Evolutionary conservation across 768 basidiomycete species (phyloP).

Genomic region (Suillus placidus): DNA sequence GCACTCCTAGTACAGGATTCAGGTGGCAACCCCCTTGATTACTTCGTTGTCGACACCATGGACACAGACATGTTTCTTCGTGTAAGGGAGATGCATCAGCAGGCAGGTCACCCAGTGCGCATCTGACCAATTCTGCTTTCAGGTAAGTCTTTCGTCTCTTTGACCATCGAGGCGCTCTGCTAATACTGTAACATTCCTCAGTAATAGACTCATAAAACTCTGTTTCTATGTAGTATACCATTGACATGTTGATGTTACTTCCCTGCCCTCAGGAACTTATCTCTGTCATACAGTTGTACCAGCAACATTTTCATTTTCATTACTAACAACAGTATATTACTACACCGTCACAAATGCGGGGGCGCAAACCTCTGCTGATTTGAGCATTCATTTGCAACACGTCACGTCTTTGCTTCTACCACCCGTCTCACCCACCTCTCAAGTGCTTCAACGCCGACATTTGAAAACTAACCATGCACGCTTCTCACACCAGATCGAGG

Average conservation of each 20-base stretch:
- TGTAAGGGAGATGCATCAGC: neutral
- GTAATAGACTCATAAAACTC: neutral
- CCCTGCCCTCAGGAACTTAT: too few relatives aligned
- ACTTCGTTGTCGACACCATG: too few relatives aligned
- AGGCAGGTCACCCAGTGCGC: neutral
- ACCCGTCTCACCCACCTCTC: constrained; percentile 19
- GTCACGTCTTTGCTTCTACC: constrained; percentile 28
- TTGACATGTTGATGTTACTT: too few relatives aligned
- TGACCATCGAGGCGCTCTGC: neutral
- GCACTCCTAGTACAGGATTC: constrained; percentile 27
- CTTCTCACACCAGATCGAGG: constrained; percentile 44
- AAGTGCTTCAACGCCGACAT: too few relatives aligned
- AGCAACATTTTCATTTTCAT: too few relatives aligned
- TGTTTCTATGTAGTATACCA: neutral
- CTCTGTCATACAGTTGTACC: too few relatives aligned
- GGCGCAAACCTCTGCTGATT: too few relatives aligned
- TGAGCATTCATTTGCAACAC: too few relatives aligned
- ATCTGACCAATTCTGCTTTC: neutral
- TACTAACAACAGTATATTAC: too few relatives aligned
- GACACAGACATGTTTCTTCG: too few relatives aligned
- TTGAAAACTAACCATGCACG: constrained; percentile 34
- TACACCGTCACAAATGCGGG: too few relatives aligned
- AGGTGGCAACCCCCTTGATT: too few relatives aligned
- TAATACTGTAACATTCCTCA: neutral
- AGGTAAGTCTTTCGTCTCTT: neutral